phyloP scores from a whole-genome alignment of 352 stramenopile genomes.

The Globisporangium barbulae region DNA sequence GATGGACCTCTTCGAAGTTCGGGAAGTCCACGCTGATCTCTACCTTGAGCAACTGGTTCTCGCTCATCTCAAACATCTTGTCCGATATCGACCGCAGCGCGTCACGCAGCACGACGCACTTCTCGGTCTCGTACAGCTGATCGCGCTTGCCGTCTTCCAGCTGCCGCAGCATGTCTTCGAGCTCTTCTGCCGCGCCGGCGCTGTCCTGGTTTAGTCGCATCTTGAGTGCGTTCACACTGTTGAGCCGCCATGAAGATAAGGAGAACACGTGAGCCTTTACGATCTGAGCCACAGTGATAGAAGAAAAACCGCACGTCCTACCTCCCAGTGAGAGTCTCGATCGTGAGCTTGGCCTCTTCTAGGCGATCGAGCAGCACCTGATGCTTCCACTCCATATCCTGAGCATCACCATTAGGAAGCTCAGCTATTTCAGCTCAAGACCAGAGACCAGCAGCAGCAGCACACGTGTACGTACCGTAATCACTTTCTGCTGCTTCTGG shows the following conservation, averaged over 20 bases:
- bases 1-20: slow-evolving; percentile 20
- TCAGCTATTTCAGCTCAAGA: not conserved
- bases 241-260: not conserved
- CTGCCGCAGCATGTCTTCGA: slow-evolving; percentile 63
- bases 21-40: slow-evolving; percentile 52
- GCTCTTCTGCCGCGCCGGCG: slow-evolving; percentile 53
- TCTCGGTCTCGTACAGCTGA: slow-evolving; percentile 58
- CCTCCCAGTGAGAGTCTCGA: slow-evolving; percentile 66
- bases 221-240: slow-evolving; percentile 68
- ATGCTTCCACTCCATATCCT: slow-evolving; percentile 76
- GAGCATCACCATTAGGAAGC: not conserved
- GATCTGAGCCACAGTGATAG: not conserved
- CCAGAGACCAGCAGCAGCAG: not conserved
- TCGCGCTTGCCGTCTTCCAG: slow-evolving; percentile 68
- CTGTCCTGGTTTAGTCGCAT: slow-evolving; percentile 69
- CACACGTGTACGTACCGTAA: slow-evolving; percentile 31
- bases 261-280: not conserved
- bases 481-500: slow-evolving; percentile 68
- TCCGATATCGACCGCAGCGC: slow-evolving; percentile 55
- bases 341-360: slow-evolving; percentile 65
- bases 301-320: slow-evolving; percentile 14
- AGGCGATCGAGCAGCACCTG: slow-evolving; percentile 50
- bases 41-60: slow-evolving; percentile 41
- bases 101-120: slow-evolving; percentile 40
- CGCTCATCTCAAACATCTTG: slow-evolving; percentile 45